A percentile compares a stretch with the other conserved stretches of the same genome.
Conservation (phyloP, 495 filamentous ascomycete genomes). For the Daldinia loculata region DNA sequence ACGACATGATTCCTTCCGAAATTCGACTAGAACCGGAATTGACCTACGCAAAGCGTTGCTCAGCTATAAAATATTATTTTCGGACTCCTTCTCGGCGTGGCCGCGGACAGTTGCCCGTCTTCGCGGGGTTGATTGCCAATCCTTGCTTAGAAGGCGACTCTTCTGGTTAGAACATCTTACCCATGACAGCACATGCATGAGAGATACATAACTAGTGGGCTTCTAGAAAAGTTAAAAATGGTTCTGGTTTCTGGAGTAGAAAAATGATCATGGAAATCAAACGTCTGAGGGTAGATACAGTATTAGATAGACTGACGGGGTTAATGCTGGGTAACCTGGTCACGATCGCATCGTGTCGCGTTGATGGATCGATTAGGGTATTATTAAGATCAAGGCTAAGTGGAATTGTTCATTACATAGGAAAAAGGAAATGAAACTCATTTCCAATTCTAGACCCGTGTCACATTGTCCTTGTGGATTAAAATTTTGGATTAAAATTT, state of each 20-base stretch:
- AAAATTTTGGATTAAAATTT: slow-evolving; percentile 35
- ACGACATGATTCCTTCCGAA: not conserved
- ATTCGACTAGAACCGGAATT: not conserved
- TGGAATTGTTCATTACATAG: not conserved
- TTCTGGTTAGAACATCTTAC: slow-evolving; percentile 22
- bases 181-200: slow-evolving; percentile 27
- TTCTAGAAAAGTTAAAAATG: slow-evolving; percentile 42
- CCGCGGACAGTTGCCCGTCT: not conserved
- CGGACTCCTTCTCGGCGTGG: not conserved
- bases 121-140: slow-evolving; percentile 2
- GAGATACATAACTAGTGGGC: slow-evolving; percentile 17
- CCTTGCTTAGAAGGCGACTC: slow-evolving; percentile 21
- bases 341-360: not conserved
- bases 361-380: not conserved
- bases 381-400: not conserved
- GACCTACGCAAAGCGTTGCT: not conserved
- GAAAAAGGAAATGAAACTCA: slow-evolving; percentile 39
- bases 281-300: not conserved
- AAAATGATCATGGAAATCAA: not conserved
- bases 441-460: slow-evolving; percentile 35
- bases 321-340: not conserved
- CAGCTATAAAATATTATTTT: not conserved
- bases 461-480: slow-evolving; percentile 32
- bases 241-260: slow-evolving; percentile 13
- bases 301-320: not conserved